Conservation (phyloP, 495 filamentous ascomycete species). For the Eremomyces bilateralis region DNA sequence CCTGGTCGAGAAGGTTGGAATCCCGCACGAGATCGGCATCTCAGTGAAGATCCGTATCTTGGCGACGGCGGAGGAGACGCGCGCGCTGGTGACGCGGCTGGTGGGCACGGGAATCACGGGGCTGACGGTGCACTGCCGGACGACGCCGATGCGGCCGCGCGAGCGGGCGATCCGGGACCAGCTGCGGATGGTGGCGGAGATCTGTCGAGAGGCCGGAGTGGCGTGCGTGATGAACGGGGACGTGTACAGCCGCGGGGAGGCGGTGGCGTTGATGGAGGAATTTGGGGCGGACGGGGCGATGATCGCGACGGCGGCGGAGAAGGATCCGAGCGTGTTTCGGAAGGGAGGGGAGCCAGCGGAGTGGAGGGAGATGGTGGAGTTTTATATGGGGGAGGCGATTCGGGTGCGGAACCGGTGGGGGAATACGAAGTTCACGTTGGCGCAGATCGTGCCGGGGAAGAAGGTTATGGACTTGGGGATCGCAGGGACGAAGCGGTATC, state of each 20-base stretch:
- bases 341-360: conserved; percentile 37
- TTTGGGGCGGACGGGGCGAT: conserved; percentile 82
- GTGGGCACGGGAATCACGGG: conserved; percentile 74
- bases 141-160: conserved; percentile 79
- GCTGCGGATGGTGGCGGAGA: conserved; percentile 49
- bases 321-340: conserved; percentile 70
- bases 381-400: conserved; percentile 48
- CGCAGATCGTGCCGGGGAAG: conserved; percentile 73
- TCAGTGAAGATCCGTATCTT: conserved; percentile 89
- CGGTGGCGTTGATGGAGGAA: conserved; percentile 40
- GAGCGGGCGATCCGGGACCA: conserved; percentile 75
- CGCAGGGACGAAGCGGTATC: too few relatives aligned
- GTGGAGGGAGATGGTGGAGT: conserved; percentile 54
- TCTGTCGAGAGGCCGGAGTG: conserved; percentile 66
- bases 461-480: too few relatives aligned
- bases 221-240: conserved; percentile 92
- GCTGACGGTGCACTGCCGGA: conserved; percentile 85
- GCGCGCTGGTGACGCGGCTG: conserved; percentile 48
- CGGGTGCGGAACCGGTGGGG: conserved; percentile 64
- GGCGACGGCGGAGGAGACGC: conserved; percentile 49
- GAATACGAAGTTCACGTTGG: conserved; percentile 82
- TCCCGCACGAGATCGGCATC: conserved; percentile 63
- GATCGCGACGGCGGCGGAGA: conserved; percentile 83
- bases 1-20: conserved; percentile 55
- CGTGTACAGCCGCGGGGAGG: conserved; percentile 47